A percentile compares a stretch with the other conserved stretches of the same genome.
Evolutionary conservation across 1,139 yeast species (phyloP).

Genomic region (Lodderomyces oxycetoniae): DNA sequence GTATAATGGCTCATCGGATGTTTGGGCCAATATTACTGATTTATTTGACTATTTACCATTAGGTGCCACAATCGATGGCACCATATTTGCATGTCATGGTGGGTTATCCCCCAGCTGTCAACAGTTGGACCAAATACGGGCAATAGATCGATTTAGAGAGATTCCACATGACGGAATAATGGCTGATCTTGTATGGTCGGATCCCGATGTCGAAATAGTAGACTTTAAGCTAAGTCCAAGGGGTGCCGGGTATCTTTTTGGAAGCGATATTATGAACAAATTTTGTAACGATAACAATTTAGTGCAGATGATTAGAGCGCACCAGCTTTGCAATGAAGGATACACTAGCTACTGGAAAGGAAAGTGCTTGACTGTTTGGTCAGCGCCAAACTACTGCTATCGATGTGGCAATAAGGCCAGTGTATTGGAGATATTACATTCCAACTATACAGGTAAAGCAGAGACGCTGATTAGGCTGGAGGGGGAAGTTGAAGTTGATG

Average conservation of each 20-base stretch:
- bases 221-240: constrained; percentile 88
- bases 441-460: constrained; percentile 24
- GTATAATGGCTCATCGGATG: constrained; percentile 69
- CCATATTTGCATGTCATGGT: constrained; percentile 95
- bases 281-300: constrained; percentile 75
- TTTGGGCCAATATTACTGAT: constrained; percentile 89
- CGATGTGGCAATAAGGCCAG: constrained; percentile 96
- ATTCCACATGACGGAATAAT: constrained; percentile 98
- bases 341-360: constrained; percentile 90
- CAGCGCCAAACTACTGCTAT: constrained; percentile 96
- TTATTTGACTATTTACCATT: constrained; percentile 86
- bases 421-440: constrained; percentile 63
- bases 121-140: constrained; percentile 83
- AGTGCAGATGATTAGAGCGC: constrained; percentile 85
- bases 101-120: constrained; percentile 94
- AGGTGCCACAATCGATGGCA: constrained; percentile 89
- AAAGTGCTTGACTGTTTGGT: constrained; percentile 92
- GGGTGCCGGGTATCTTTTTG: constrained; percentile 98
- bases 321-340: constrained; percentile 94
- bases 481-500: constrained; percentile 1
- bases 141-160: constrained; percentile 86
- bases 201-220: constrained; percentile 82
- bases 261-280: constrained; percentile 82
- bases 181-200: constrained; percentile 99
- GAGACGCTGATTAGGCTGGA: constrained; percentile 1